Base-by-base conservation (phyloP, 2,329 filamentous ascomycete genomes). In the Ilyonectria sp. region DNA sequence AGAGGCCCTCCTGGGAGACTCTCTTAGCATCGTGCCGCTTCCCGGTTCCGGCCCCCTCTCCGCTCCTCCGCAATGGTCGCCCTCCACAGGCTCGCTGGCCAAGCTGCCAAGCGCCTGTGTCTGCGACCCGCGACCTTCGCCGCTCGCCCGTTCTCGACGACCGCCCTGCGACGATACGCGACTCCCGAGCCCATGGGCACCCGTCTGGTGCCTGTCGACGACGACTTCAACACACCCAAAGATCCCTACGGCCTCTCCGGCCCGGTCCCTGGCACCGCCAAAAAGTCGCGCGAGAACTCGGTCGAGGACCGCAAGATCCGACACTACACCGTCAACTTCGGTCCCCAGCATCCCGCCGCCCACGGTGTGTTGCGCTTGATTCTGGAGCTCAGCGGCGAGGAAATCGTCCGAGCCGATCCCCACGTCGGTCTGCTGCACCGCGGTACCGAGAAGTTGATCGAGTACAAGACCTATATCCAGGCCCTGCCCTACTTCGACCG, bases 301-400 rank as follows among this genome's bases (percentile, higher is more conserved):
- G 80, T 89, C 69, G 82, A 80, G 70, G 81, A 84, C 83, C 92
- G 95, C 82, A 98, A 98, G 89, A 93, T 99, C 81, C 91, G 96
- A 74, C 96, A 99, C 85, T 99, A 99, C 86, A 99, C 96, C 7
- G 95, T 99, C 86, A 99, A 99, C 88, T 99, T 99, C 78, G 96
- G 96, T 63, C 96, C 96, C 72, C 96, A 99, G 88, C 96, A 99
- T 87, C 96, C 96, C 44, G 96, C 96, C 73, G 97, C 96, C 77
- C 96, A 99, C 89, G 96, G 96, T 79, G 96, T 99, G 90, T 85
- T 99, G 84, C 94, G 96, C 62, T 85, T 99, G 84, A 99, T 99
- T 86, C 90, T 99, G 77, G 96, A 99, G 83, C 89, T 99, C 80
- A 98, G 94, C 83, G 96, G 96, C 81, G 96, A 99, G 86, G 94